Percentiles rank a stretch among this genome's conserved stretches.
Conservation (phyloP, 176 grass and related monocot genomes). For the Ampelocalamus luodianensis region DNA sequence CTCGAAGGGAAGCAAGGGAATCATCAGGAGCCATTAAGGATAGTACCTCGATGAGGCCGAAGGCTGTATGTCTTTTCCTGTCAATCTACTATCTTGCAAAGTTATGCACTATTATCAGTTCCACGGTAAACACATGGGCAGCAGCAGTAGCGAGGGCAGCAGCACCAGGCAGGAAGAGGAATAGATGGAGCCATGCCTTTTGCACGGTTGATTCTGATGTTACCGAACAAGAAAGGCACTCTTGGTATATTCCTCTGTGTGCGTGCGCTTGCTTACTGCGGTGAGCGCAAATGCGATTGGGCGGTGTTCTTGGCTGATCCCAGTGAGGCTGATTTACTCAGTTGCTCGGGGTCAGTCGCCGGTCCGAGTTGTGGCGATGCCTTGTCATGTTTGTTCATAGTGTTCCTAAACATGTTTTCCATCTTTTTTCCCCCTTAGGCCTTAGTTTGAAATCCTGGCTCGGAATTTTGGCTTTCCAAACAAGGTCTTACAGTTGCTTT, state of each 20-base stretch:
- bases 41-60: constrained; percentile 57
- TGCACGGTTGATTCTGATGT: constrained; percentile 38
- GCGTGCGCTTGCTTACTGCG: too few relatives aligned
- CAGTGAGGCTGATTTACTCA: constrained; percentile 9
- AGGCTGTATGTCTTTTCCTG: constrained; percentile 76
- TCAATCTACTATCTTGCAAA: constrained; percentile 58
- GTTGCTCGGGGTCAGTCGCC: constrained; percentile 22
- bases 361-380: not conserved
- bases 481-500: not conserved
- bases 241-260: constrained; percentile 13
- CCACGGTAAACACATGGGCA: constrained; percentile 39
- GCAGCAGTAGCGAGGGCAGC: constrained; percentile 24
- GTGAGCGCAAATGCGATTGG: not conserved
- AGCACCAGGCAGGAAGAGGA: constrained; percentile 30
- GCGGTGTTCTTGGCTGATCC: constrained; percentile 27
- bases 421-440: not conserved
- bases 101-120: constrained; percentile 59
- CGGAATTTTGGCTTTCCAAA: too few relatives aligned
- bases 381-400: not conserved
- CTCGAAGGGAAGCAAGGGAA: constrained; percentile 59
- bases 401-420: not conserved
- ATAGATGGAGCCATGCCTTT: constrained; percentile 20
- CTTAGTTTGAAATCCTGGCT: too few relatives aligned
- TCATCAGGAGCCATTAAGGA: constrained; percentile 50
- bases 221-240: constrained; percentile 45